Evolutionary conservation across 331 rosid species (phyloP), one percentile per base, ranked within the genome.

Genomic region (Pyracantha coccinea): DNA sequence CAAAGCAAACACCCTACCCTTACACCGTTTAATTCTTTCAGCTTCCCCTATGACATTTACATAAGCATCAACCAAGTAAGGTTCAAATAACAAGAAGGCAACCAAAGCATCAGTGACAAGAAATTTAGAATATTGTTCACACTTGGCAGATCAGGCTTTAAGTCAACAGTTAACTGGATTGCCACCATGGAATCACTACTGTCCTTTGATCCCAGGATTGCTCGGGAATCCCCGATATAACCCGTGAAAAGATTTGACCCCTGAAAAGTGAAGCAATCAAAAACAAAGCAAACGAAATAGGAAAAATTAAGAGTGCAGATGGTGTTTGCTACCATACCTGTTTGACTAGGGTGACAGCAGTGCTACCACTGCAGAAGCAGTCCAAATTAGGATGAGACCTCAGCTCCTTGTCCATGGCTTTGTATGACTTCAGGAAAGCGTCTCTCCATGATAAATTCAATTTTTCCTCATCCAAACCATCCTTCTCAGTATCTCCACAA

Each of bases 131-230:
- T 16, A 27, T 58, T 68, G 15, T 2, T n/a, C 99, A 32, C 76
- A 92, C 99, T 86, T 80, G 99, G 99, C 71, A 94, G 88, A 86
- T 90, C 97, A 64, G 99, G 97, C 83, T 94, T 94, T 79, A 94
- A 83, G 83, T 94, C 99, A 87, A 94, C 82, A 8, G 96, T 90
- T 77, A 94, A 81, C 88, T 92, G 99, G 83, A 83, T 75, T 65
- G 99, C 99, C 67, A 86, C 85, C 92, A 86, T 82, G 71, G 87
- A 85, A 80, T 83, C 93, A 31, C 77, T 83, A 69, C 75, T 83
- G 75, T 87, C 97, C 81, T 80, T 92, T 21, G 99, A 88, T 78
- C 97, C 99, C 83, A 94, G 82, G 79, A 94, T 89, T 70, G 99
- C 99, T 66, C 99, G 83, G 9, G 97, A 94, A 84, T 94, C 99